Percentiles rank a stretch among this genome's conserved stretches.
phyloP scores from a whole-genome alignment of 768 basidiomycete genomes.

The Termitomyces sp. region DNA sequence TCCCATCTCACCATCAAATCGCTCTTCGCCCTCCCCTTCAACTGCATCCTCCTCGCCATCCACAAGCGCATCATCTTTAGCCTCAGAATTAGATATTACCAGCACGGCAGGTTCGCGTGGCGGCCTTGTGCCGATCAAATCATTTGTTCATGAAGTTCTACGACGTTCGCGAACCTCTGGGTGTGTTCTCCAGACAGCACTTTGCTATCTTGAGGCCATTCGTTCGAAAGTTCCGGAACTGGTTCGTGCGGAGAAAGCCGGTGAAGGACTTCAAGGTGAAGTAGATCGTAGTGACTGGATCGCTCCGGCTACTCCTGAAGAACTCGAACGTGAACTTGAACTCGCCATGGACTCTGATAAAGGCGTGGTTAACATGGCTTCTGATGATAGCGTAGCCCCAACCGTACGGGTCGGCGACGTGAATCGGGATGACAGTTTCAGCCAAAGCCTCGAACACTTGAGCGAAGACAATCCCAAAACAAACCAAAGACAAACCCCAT shows the following conservation, averaged over 20 bases:
- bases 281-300: slow-evolving; percentile 37
- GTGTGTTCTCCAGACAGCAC: slow-evolving; percentile 77
- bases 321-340: slow-evolving; percentile 34
- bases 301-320: slow-evolving; percentile 34
- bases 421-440: slow-evolving; percentile 14
- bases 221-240: slow-evolving; percentile 65
- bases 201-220: slow-evolving; percentile 86
- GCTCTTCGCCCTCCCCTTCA: slow-evolving; percentile 22
- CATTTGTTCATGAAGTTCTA: slow-evolving; percentile 86
- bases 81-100: slow-evolving; percentile 14
- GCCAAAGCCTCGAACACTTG: slow-evolving; percentile 10
- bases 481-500: too few species aligned
- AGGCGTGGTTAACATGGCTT: not conserved
- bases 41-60: slow-evolving; percentile 22
- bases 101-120: slow-evolving; percentile 19
- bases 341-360: slow-evolving; percentile 17
- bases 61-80: slow-evolving; percentile 6
- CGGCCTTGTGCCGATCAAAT: slow-evolving; percentile 54
- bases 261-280: slow-evolving; percentile 34
- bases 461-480: not conserved
- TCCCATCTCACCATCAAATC: slow-evolving; percentile 44
- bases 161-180: slow-evolving; percentile 82
- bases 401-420: slow-evolving; percentile 38
- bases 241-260: slow-evolving; percentile 41
- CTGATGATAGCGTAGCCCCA: slow-evolving; percentile 25